Conservation (phyloP, 1,139 yeast species). For the Geotrichum histeridarum region DNA sequence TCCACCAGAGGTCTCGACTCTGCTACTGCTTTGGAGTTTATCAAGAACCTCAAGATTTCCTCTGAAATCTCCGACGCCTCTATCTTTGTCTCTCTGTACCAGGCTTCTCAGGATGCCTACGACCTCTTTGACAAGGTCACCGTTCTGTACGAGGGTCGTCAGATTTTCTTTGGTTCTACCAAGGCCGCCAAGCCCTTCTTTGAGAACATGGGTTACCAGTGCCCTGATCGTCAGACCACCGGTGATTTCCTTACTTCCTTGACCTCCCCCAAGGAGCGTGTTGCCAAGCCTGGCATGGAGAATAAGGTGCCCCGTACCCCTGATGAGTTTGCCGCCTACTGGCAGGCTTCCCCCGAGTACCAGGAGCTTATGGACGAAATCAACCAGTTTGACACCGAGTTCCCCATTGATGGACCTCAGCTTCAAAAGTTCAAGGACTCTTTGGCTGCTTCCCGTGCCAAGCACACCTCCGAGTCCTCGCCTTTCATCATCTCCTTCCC, state of each 20-base stretch:
- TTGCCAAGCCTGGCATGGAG: conserved; percentile 52
- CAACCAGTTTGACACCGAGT: conserved; percentile 36
- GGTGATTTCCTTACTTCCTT: conserved; percentile 78
- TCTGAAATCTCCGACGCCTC: conserved; percentile 57
- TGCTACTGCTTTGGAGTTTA: conserved; percentile 71
- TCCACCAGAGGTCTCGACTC: conserved; percentile 73
- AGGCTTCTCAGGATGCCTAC: conserved; percentile 75
- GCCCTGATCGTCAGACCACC: conserved; percentile 74
- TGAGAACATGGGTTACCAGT: conserved; percentile 61
- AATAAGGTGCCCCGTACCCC: conserved; percentile 62
- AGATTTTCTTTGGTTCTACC: conserved; percentile 66
- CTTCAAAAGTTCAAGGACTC: conserved; percentile 43
- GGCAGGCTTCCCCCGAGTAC: conserved; percentile 58
- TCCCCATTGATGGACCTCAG: conserved; percentile 28
- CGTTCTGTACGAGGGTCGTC: conserved; percentile 71
- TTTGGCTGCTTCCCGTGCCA: conserved; percentile 51
- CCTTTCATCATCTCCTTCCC: conserved; percentile 61
- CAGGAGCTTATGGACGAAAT: conserved; percentile 40
- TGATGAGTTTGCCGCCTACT: conserved; percentile 58
- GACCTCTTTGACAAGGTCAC: conserved; percentile 69
- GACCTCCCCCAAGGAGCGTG: conserved; percentile 68
- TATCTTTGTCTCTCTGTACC: conserved; percentile 73
- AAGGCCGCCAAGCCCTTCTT: conserved; percentile 56
- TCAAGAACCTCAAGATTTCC: conserved; percentile 59
- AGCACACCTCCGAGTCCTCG: conserved; percentile 48